These are phyloP conservation scores for Phoma sp. DNA, from an alignment of 2,329 filamentous ascomycete genomes.

Conservation along the genomic window DNA sequence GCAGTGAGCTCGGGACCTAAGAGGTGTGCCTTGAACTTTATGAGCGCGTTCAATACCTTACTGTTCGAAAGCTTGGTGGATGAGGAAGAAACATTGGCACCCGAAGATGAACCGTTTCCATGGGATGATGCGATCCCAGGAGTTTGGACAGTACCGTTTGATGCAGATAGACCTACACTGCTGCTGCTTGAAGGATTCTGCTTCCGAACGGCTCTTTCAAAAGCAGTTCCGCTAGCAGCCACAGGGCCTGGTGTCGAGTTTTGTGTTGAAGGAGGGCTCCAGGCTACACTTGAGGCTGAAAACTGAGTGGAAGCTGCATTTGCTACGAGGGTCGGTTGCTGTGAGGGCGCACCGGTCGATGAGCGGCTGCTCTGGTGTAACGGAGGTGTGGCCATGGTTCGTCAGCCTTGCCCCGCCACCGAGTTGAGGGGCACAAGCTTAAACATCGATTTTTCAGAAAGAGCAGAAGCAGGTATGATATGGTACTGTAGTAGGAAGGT, in stretches of 20 bases:
- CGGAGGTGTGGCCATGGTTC: slow-evolving; percentile 4
- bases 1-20: slow-evolving; percentile 17
- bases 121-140: not conserved
- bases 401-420: not conserved
- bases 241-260: not conserved
- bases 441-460: not conserved
- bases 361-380: slow-evolving; percentile 16
- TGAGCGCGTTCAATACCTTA: slow-evolving; percentile 10
- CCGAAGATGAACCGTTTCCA: not conserved
- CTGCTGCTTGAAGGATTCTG: not conserved
- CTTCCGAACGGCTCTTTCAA: not conserved
- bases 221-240: not conserved
- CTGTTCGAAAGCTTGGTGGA: not conserved
- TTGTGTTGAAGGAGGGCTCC: not conserved
- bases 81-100: not conserved
- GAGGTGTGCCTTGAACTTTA: slow-evolving; percentile 23
- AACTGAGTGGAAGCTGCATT: not conserved
- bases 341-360: slow-evolving; percentile 20
- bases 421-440: too few species aligned
- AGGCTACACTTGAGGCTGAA: slow-evolving; percentile 10
- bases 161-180: not conserved
- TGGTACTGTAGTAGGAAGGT: not conserved
- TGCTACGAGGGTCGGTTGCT: slow-evolving; percentile 20
- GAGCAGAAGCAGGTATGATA: too few species aligned
- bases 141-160: not conserved